Evolutionary conservation across 129 eudicot genomes (phyloP), one percentile per base, ranked within the genome.

Genomic region (Artemisia annua): DNA sequence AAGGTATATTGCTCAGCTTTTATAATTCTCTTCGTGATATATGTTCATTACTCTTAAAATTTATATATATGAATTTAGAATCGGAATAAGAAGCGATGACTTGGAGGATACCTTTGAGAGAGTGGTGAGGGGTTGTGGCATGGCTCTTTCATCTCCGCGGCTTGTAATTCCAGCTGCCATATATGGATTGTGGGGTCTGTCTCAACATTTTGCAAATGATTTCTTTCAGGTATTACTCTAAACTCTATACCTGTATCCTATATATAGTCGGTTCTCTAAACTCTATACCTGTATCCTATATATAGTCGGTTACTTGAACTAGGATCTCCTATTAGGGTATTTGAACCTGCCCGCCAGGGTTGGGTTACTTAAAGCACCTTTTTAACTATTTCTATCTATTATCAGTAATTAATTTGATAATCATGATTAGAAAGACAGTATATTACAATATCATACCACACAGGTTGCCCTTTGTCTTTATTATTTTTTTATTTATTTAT

Each of bases 131-230:
- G 98, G 98, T 70, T 78, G 87, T 78, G 72, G 98, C 76, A 72
- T 90, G 65, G 98, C 86, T 75, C 89, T 94, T 48, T 94, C 97
- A 77, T 94, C 98, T 70, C 91, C 98, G 19, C 83, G 98, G 73
- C 97, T 94, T 70, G 96, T 86, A 39, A 82, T 94, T 63, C 98
- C 98, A 16, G 97, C 89, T 32, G 97, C 88, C 69, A 86, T 94
- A 35, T 94, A 86, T 71, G 98, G 91, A 59, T 80, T 90, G 66
- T 94, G 98, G 98, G 96, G 85, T 64, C 74, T 94, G 9, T 91
- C 88, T 65, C 97, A 86, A 74, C 89, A 90, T 76, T 86, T 90
- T 15, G 74, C 88, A 58, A 81, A 75, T 74, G 96, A 85, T 85
- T 60, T 82, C 54, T 90, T 94, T 73, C 96, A 94, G 97, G 97